Evolutionary conservation across 352 stramenopile genomes (phyloP), one percentile per base, ranked within the genome.

Genomic region (Pythium guiyangense): DNA sequence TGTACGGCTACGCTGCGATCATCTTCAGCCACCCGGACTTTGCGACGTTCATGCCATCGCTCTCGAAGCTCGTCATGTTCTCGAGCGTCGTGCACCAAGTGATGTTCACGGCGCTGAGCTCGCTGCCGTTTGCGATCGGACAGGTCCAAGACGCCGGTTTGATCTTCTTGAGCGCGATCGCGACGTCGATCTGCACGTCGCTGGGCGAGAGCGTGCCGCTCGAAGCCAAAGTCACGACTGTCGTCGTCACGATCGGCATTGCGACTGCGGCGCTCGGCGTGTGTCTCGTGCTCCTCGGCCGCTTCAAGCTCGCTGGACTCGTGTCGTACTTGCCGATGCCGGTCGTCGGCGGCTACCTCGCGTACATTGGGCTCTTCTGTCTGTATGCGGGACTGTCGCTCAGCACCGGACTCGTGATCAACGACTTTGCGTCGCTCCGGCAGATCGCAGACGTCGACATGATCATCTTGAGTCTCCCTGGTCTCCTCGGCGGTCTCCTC

Each of bases 71-170:
- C 44, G 96, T 98, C 29, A 81, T 99, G 52, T 88, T 99, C 43
- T 98, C 91, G 27, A 97, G 91, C 29, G 86, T 97, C 18, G 73
- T 99, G 20, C 97, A 99, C 70, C 96, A 94, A 56, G 66, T 90
- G 60, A 88, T 94, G 73, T 92, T 92, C 62, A 94, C 85, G 2
- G 52, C 87, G 11, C 79, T 98, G 51, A 98, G 84, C 50, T 90
- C 88, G 35, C 68, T 99, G 39, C 90, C 92, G 0, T 99, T 99
- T 73, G 95, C 97, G 10, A 97, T 99, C 37, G 97, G 96, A 15
- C 96, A 98, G 63, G 97, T 99, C 1, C 97, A 99, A 70, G 96
- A 99, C 67, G 96, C 96, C 5, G 97, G 97, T 0, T 83, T 99
- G 2, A 99, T 99, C 64, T 99, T 99, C 72, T 74, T 99, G 20